Evolutionary conservation across 2,329 filamentous ascomycete species (phyloP).

Genomic region (Ustilaginoidea virens): DNA sequence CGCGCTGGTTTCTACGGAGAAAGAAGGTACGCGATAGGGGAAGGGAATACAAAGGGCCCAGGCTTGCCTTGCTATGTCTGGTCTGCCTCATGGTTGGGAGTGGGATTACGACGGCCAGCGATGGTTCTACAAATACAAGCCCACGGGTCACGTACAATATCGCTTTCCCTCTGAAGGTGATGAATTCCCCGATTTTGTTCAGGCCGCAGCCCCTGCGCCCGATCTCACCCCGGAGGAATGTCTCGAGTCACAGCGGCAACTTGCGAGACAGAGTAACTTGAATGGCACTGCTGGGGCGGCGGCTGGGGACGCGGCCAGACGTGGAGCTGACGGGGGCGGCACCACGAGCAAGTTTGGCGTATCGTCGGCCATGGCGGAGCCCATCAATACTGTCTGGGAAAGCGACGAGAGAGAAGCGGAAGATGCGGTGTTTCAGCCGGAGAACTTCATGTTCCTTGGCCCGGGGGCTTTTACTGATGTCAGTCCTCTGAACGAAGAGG

Average conservation of each 20-base stretch:
- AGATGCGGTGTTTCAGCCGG: slow-evolving; percentile 31
- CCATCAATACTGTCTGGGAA: slow-evolving; percentile 18
- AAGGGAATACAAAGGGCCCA: too few relatives aligned
- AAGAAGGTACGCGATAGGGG: neutral
- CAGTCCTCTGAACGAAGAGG: slow-evolving; percentile 26
- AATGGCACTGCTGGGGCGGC: too few relatives aligned
- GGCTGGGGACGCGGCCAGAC: too few relatives aligned
- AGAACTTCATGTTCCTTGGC: slow-evolving; percentile 37
- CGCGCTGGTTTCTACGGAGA: too few relatives aligned
- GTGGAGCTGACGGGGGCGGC: too few relatives aligned
- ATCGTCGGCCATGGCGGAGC: slow-evolving; percentile 18
- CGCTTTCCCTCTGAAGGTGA: slow-evolving; percentile 41
- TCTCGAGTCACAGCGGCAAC: slow-evolving; percentile 35
- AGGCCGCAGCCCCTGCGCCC: slow-evolving; percentile 19
- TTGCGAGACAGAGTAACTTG: slow-evolving; percentile 19
- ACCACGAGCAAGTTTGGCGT: slow-evolving; percentile 10
- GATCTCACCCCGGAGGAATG: slow-evolving; percentile 35
- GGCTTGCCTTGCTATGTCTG: slow-evolving; percentile 11
- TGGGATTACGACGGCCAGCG: slow-evolving; percentile 40
- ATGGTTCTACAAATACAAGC: slow-evolving; percentile 42
- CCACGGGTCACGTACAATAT: slow-evolving; percentile 38
- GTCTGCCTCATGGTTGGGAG: slow-evolving; percentile 38
- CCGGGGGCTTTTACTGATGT: slow-evolving; percentile 29
- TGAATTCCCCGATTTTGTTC: slow-evolving; percentile 39
- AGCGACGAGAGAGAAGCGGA: slow-evolving; percentile 17